Evolutionary conservation across 2,329 filamentous ascomycete species (phyloP), one percentile per base, ranked within the genome.

Genomic region (Aspergillus ustus): DNA sequence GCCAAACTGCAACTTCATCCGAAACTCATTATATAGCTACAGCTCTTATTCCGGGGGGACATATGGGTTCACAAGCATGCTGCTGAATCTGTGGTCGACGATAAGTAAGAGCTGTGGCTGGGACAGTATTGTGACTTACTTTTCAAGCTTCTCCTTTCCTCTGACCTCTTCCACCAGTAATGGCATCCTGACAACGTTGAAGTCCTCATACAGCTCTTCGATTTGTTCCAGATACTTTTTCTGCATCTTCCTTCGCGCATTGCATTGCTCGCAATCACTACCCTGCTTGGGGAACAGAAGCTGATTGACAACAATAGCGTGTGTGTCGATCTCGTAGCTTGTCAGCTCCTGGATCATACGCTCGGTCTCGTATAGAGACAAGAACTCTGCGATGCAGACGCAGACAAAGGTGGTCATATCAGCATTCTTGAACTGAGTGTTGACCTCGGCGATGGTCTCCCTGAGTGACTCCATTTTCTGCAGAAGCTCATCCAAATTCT

Each of bases 141-240:
- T 92, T 80, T 96, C 93, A 69, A 99, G 81, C 79, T 88, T 94
- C 74, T 98, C 94, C 84, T 96, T 97, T 49, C 95, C 95, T 72
- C 95, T 84, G 9, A 99, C 93, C 81, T 99, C 95, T 77, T 99
- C 94, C 1, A 96, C 92, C 62, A 99, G 81, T 72, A 99, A 80
- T 43, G 95, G 95, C 93, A 99, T 98, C 84, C 94, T 94, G 69
- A 99, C 94, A 44, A 99, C 93, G 75, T 99, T 97, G 82, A 99
- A 99, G 78, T 99, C 95, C 74, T 97, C 93, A 76, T 99, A 99
- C 62, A 99, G 81, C 82, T 99, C 95, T 80, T 96, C 93, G 72
- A 98, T 98, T 84, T 99, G 94, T 75, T 98, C 93, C 48, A 99
- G 85, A 76, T 99, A 99, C 83, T 99, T 99, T 84, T 93, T 95